Evolutionary conservation across 345 rosid genomes (phyloP), one percentile per base, ranked within the genome.

Genomic region (Gossypium arboreum): DNA sequence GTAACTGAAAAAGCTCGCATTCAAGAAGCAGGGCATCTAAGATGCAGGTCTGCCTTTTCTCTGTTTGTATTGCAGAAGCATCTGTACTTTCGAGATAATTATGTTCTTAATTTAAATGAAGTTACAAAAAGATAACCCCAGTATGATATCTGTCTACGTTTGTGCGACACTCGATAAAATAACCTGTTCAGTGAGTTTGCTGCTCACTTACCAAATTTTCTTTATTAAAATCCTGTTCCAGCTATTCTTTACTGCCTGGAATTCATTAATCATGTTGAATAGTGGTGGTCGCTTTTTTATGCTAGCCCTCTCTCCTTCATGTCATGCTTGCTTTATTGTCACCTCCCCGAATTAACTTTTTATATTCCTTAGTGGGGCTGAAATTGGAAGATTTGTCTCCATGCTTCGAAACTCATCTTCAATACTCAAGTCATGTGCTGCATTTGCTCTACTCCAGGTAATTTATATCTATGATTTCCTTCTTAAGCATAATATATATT

Each of bases 21-120:
- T 79, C 98, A 84, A 83, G 98, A 93, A 87, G 97, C 98, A 52
- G 98, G 98, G 64, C 97, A 91, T 80, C 85, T 93, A 56, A 84
- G 98, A 90, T 93, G 97, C 98, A 91, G 98, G 98, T 93, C 74
- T 76, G 20, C 80, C 77, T 60, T 15, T 7, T 52, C 16, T 8
- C 7, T 56, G 39, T n/a, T 65, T 62, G 18, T 45, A 43, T 66
- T 22, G 55, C 55, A 2, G 55, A 67, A 22, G 9, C 72, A 24
- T 48, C 15, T 48, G 72, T 24, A 2, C 56, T 48, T 8, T 34
- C 48, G 2, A 48, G 56, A 47, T 68, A 3, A 7, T 68, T 68
- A 24, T 68, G 4, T 12, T 47, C 56, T 68, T 41, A 48, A 12
- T 43, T 68, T 68, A 47, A 13, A 24, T 68, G 1, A 47, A 22